phyloP scores from a whole-genome alignment of 768 basidiomycete species.

The Megacollybia marginata region DNA sequence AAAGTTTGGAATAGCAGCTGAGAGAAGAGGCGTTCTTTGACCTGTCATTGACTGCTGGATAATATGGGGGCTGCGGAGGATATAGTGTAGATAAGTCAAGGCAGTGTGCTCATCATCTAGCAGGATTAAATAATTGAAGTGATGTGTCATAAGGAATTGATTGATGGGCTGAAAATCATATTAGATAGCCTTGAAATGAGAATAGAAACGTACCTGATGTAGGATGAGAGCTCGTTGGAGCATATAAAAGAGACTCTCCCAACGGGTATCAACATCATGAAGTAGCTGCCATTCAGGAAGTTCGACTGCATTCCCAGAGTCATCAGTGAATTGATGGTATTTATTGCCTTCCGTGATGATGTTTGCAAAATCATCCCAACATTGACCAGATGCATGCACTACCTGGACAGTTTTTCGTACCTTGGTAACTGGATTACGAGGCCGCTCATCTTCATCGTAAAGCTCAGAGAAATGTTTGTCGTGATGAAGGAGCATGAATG shows the following conservation, averaged over 20 bases:
- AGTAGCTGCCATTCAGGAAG: slow-evolving; percentile 1
- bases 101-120: no score
- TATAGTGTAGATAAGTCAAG: no score
- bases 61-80: no score
- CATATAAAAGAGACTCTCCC: slow-evolving; percentile 11
- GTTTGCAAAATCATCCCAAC: slow-evolving; percentile 6
- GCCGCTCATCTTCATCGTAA: neutral
- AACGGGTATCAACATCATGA: slow-evolving; percentile 9
- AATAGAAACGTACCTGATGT: slow-evolving; percentile 9
- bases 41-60: no score
- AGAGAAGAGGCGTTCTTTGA: no score
- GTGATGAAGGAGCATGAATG: neutral
- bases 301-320: neutral
- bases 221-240: slow-evolving; percentile 7
- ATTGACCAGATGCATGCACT: slow-evolving; percentile 11
- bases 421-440: slow-evolving; percentile 3
- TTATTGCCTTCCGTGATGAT: slow-evolving; percentile 8
- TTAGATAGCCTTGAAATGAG: no score
- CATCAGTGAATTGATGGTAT: neutral
- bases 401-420: slow-evolving; percentile 6
- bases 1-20: no score
- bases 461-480: neutral
- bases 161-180: no score
- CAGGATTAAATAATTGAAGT: no score
- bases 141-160: no score